Evolutionary conservation across 768 basidiomycete genomes (phyloP).

Genomic region (Trametes cinnabarina): DNA sequence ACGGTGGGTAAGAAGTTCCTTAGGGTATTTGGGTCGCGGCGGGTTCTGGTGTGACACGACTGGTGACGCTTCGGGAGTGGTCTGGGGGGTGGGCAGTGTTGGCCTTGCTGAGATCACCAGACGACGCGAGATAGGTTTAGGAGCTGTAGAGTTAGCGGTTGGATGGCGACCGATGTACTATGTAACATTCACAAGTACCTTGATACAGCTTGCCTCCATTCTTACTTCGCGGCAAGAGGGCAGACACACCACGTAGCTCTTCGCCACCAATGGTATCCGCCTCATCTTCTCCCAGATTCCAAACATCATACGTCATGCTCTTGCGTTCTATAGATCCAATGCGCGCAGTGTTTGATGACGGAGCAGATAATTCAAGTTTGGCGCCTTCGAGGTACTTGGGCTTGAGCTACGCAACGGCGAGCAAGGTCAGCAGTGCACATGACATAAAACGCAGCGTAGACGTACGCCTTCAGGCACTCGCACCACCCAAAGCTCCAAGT

Average conservation of each 20-base stretch:
- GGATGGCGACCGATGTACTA: background rate
- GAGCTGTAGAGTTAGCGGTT: constrained; percentile 39
- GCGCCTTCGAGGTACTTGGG: constrained; percentile 58
- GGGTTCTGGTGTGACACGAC: constrained; percentile 43
- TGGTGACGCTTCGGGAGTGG: constrained; percentile 15
- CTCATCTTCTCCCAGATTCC: constrained; percentile 51
- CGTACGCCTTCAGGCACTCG: constrained; percentile 67
- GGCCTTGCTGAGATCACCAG: constrained; percentile 57
- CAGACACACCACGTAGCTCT: constrained; percentile 58
- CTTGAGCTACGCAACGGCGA: constrained; percentile 48
- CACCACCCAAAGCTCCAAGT: constrained; percentile 70
- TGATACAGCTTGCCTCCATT: constrained; percentile 58
- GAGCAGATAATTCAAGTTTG: constrained; percentile 42
- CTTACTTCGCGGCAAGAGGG: constrained; percentile 61
- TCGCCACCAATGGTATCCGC: constrained; percentile 51
- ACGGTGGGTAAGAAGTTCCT: constrained; percentile 58
- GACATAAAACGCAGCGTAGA: constrained; percentile 1
- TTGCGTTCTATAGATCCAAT: constrained; percentile 56
- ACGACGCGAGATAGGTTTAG: constrained; percentile 56
- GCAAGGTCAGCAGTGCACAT: background rate
- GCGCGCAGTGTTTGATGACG: constrained; percentile 38
- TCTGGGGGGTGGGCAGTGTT: constrained; percentile 28
- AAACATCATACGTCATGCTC: constrained; percentile 58
- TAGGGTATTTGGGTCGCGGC: constrained; percentile 55
- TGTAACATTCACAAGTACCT: constrained; percentile 37